phyloP scores from a whole-genome alignment of 345 rosid species.

The Linum usitatissimum region DNA sequence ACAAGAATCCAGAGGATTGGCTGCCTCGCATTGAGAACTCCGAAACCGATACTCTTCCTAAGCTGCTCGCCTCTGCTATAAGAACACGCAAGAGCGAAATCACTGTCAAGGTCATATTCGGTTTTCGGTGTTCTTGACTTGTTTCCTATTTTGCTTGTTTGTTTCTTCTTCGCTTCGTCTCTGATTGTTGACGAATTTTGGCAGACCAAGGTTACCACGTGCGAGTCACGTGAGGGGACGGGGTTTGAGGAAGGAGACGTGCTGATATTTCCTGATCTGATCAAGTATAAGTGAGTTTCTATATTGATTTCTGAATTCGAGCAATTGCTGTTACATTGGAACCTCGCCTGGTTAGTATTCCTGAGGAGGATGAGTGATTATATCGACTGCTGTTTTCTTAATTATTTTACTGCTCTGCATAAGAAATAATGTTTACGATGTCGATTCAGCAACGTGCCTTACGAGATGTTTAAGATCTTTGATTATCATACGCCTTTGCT shows the following conservation, averaged over 20 bases:
- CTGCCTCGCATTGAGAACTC: conserved; percentile 52
- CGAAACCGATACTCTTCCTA: conserved; percentile 50
- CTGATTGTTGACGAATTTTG: background rate
- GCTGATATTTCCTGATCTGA: conserved; percentile 84
- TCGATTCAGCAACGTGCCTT: background rate
- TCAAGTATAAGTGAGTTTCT: conserved; percentile 64
- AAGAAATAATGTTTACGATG: no score
- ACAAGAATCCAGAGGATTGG: conserved; percentile 57
- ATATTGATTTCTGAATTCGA: background rate
- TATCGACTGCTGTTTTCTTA: no score
- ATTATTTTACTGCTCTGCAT: no score
- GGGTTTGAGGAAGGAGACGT: conserved; percentile 64
- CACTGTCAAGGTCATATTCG: conserved; percentile 36
- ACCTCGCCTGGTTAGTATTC: background rate
- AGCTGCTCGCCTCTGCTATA: conserved; percentile 45
- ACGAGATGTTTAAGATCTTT: background rate
- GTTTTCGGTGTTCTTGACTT: background rate
- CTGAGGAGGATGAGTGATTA: no score
- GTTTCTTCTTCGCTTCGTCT: background rate
- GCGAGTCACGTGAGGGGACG: conserved; percentile 47
- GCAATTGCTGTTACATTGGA: background rate
- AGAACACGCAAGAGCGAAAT: conserved; percentile 57
- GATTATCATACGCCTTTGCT: background rate
- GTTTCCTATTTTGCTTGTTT: background rate
- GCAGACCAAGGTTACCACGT: conserved; percentile 59